Evolutionary conservation across 257 asterid species (phyloP).

Genomic region (Linderniella brevidens): DNA sequence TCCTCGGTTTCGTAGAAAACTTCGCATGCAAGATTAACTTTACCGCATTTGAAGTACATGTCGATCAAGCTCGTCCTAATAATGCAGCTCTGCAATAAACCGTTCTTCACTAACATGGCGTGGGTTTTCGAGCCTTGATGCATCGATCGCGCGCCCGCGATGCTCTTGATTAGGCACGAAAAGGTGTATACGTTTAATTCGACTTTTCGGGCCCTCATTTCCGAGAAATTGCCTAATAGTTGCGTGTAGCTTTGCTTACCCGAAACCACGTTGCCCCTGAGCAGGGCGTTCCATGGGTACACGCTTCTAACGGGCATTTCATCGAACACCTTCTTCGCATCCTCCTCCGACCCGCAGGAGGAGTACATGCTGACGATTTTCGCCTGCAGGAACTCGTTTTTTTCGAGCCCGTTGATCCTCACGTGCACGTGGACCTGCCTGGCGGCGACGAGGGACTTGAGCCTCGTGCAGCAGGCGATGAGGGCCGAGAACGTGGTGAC

Average conservation of each 20-base stretch:
- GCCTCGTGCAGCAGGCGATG: constrained; percentile 38
- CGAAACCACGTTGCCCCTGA: constrained; percentile 66
- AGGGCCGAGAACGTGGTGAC: constrained; percentile 61
- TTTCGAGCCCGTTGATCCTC: constrained; percentile 47
- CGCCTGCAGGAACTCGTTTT: constrained; percentile 59
- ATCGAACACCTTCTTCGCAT: constrained; percentile 57
- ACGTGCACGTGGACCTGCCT: constrained; percentile 47
- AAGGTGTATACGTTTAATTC: constrained; percentile 68
- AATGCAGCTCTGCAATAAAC: constrained; percentile 32
- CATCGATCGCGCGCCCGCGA: constrained; percentile 56
- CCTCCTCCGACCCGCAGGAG: constrained; percentile 54
- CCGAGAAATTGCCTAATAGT: constrained; percentile 33
- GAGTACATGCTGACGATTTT: constrained; percentile 60
- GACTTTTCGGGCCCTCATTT: constrained; percentile 65
- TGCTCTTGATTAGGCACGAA: constrained; percentile 83
- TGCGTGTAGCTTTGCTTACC: constrained; percentile 44
- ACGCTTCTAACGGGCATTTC: constrained; percentile 44
- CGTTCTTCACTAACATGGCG: constrained; percentile 67
- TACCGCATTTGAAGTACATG: constrained; percentile 90
- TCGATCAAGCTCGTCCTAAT: constrained; percentile 71
- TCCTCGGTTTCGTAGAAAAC: constrained; percentile 54
- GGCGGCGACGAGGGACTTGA: constrained; percentile 38
- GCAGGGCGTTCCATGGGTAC: constrained; percentile 88
- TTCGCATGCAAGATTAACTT: constrained; percentile 41
- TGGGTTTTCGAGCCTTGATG: constrained; percentile 67